Conservation (phyloP, 2,329 filamentous ascomycete genomes). For the Aureobasidium melanogenum region DNA sequence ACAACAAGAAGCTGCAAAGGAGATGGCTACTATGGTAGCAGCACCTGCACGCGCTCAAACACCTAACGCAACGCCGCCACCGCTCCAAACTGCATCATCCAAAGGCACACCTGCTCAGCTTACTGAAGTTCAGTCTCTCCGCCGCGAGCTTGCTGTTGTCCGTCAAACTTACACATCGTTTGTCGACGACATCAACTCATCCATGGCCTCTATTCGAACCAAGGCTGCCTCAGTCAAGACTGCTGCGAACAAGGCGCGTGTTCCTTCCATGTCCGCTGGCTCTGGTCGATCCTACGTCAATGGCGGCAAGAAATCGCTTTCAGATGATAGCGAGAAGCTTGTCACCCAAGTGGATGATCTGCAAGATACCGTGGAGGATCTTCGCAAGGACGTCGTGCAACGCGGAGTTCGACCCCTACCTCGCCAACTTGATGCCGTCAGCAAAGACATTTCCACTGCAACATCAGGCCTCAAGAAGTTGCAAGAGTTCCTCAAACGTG, state of each 20-base stretch:
- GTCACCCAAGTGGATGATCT: conserved; percentile 90
- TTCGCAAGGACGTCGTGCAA: conserved; percentile 91
- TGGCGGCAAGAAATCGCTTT: conserved; percentile 76
- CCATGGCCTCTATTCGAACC: conserved; percentile 72
- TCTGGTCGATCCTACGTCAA: conserved; percentile 81
- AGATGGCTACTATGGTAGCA: conserved; percentile 61
- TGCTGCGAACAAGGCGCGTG: conserved; percentile 58
- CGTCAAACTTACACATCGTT: conserved; percentile 91
- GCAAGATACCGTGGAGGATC: conserved; percentile 93
- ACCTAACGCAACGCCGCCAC: conserved; percentile 16
- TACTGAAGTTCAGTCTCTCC: conserved; percentile 69
- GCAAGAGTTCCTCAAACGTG: conserved; percentile 80
- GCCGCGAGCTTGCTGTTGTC: conserved; percentile 81
- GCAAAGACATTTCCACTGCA: conserved; percentile 75
- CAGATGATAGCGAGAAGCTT: conserved; percentile 78
- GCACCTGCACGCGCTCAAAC: conserved; percentile 29
- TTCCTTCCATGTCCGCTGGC: conserved; percentile 66
- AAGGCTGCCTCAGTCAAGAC: conserved; percentile 78
- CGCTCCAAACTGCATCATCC: conserved; percentile 17
- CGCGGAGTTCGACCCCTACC: conserved; percentile 87
- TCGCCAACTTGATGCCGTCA: conserved; percentile 78
- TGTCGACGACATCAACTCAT: conserved; percentile 76
- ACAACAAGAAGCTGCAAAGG: conserved; percentile 81
- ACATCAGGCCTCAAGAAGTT: conserved; percentile 86
- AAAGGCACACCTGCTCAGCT: conserved; percentile 51